These are phyloP conservation scores for Podospora tetraspora DNA, from an alignment of 495 filamentous ascomycete species.

Conservation along the genomic window DNA sequence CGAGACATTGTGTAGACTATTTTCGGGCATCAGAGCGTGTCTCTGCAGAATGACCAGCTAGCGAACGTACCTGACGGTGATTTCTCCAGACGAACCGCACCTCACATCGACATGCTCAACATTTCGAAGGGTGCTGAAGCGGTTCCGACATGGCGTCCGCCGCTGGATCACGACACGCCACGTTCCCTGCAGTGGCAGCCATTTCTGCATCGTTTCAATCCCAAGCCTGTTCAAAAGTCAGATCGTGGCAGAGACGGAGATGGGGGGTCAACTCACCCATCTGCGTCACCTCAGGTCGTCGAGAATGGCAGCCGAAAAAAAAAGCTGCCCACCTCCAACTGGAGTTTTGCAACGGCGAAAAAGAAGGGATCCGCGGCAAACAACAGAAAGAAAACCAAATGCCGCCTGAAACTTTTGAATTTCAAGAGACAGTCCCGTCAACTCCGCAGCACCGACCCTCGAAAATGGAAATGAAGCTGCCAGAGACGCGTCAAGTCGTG, in stretches of 20 bases:
- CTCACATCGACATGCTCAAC: neutral
- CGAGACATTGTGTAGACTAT: conserved; percentile 13
- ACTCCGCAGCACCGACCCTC: neutral
- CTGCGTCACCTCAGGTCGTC: neutral
- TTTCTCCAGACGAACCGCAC: neutral
- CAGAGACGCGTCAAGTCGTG: neutral
- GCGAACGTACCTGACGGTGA: neutral
- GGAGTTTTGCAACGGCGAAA: neutral
- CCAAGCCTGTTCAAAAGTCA: neutral
- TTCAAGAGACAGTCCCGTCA: neutral
- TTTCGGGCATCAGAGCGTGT: neutral
- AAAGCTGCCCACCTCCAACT: neutral
- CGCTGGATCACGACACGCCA: neutral
- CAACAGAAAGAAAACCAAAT: neutral
- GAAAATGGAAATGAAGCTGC: neutral
- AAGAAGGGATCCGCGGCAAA: neutral
- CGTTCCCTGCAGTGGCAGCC: neutral
- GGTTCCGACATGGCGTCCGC: neutral
- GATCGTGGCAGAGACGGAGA: neutral
- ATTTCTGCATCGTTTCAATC: neutral
- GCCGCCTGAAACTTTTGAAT: neutral
- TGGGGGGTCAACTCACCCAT: neutral
- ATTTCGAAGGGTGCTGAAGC: neutral
- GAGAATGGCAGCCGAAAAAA: neutral
- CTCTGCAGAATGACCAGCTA: neutral